phyloP scores from a whole-genome alignment of 2,329 filamentous ascomycete species.

The Tolypocladium tundrense region DNA sequence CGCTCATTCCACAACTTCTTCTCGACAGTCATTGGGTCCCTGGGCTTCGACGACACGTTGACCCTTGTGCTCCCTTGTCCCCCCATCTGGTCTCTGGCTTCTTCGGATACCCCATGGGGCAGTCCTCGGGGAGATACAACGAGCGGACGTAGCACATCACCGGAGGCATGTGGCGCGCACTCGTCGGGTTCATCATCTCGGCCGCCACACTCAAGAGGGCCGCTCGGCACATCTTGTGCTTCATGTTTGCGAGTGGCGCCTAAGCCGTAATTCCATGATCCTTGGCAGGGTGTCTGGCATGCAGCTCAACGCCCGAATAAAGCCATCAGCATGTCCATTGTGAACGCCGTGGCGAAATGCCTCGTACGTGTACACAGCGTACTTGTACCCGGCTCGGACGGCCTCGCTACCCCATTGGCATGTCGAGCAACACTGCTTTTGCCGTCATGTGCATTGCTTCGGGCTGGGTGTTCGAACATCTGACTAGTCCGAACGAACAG shows the following conservation, averaged over 20 bases:
- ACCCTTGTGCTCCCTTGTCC: conserved; percentile 13
- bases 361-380: conserved; percentile 30
- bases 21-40: too few relatives aligned
- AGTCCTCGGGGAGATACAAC: conserved; percentile 27
- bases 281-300: conserved; percentile 22
- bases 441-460: too few relatives aligned
- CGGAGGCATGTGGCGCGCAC: conserved; percentile 24
- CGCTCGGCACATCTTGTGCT: conserved; percentile 18
- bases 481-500: too few relatives aligned
- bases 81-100: conserved; percentile 19
- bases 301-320: conserved; percentile 32
- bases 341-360: conserved; percentile 14
- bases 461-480: too few relatives aligned
- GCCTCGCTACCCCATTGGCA: conserved; percentile 27
- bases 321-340: conserved; percentile 26
- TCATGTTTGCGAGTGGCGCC: conserved; percentile 21
- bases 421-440: conserved; percentile 8
- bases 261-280: conserved; percentile 25
- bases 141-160: conserved; percentile 34
- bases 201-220: conserved; percentile 13
- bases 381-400: conserved; percentile 28
- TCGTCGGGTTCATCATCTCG: conserved; percentile 23
- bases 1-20: too few relatives aligned
- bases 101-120: conserved; percentile 13
- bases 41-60: too few relatives aligned